Conservation (phyloP, 257 asterid genomes). For the Petunia axillaris region DNA sequence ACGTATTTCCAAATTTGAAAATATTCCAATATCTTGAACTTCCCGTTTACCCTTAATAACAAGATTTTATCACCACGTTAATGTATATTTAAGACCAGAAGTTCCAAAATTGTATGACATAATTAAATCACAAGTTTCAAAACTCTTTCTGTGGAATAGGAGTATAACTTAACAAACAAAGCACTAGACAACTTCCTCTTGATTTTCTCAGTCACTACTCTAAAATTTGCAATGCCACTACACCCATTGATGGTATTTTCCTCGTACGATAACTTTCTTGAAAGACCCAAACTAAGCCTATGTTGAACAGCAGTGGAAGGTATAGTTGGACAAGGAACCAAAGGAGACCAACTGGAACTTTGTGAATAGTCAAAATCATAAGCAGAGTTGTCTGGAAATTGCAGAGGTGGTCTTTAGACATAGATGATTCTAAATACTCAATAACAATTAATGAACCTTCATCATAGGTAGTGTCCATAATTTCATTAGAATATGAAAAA, state of each 20-base stretch:
- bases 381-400: slow-evolving; percentile 84
- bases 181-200: slow-evolving; percentile 56
- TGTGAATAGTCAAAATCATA: slow-evolving; percentile 80
- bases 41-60: no score
- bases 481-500: neutral
- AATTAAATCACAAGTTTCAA: no score
- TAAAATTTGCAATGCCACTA: slow-evolving; percentile 8
- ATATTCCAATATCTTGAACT: no score
- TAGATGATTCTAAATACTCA: slow-evolving; percentile 69
- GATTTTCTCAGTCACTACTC: slow-evolving; percentile 43
- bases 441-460: slow-evolving; percentile 51
- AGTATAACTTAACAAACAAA: neutral
- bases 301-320: neutral
- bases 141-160: no score
- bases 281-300: slow-evolving; percentile 26
- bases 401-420: slow-evolving; percentile 69
- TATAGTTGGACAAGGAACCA: slow-evolving; percentile 48
- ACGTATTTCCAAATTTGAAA: no score
- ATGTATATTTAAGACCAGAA: no score
- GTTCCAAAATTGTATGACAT: no score
- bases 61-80: no score
- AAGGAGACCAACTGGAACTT: slow-evolving; percentile 94
- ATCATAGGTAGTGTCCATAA: neutral
- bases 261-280: slow-evolving; percentile 43
- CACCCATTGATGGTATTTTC: slow-evolving; percentile 22